Percentiles rank a stretch among this genome's conserved stretches.
These are phyloP conservation scores for Phialophora tarda DNA, from an alignment of 2,329 filamentous ascomycete genomes.

Conservation along the genomic window DNA sequence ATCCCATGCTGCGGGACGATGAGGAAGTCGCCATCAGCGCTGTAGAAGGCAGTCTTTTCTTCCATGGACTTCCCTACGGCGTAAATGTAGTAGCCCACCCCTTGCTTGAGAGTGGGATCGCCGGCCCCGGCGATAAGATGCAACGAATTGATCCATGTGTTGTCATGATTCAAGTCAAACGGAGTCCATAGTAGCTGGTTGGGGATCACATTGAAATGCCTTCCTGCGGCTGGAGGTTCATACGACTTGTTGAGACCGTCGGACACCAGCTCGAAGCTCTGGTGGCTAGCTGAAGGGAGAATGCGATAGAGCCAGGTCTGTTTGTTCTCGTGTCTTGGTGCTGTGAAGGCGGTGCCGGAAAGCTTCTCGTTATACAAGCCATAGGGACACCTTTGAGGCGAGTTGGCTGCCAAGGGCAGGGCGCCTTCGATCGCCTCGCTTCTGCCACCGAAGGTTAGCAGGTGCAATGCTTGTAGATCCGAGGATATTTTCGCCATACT, in stretches of 20 bases:
- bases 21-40: constrained; percentile 70
- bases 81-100: constrained; percentile 63
- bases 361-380: constrained; percentile 83
- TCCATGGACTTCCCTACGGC: constrained; percentile 61
- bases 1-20: constrained; percentile 67
- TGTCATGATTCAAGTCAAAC: constrained; percentile 50
- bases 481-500: too few species aligned
- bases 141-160: constrained; percentile 64
- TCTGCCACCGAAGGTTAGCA: too few species aligned
- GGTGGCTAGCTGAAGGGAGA: constrained; percentile 66
- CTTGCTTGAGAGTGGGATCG: constrained; percentile 62
- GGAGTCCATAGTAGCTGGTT: constrained; percentile 69
- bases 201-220: constrained; percentile 32
- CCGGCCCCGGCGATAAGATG: constrained; percentile 66
- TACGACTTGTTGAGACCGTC: constrained; percentile 46
- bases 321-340: constrained; percentile 69
- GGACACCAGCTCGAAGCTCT: constrained; percentile 47
- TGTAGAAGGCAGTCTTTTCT: constrained; percentile 61
- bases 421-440: constrained; percentile 58
- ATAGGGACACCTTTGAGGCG: constrained; percentile 76
- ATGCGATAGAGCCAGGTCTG: constrained; percentile 76
- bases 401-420: constrained; percentile 76
- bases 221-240: constrained; percentile 38
- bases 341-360: constrained; percentile 73
- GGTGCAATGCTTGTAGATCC: too few species aligned